A percentile compares a stretch with the other conserved stretches of the same genome.
Conservation (phyloP, 352 stramenopile species). For the Peronospora farinosa region DNA sequence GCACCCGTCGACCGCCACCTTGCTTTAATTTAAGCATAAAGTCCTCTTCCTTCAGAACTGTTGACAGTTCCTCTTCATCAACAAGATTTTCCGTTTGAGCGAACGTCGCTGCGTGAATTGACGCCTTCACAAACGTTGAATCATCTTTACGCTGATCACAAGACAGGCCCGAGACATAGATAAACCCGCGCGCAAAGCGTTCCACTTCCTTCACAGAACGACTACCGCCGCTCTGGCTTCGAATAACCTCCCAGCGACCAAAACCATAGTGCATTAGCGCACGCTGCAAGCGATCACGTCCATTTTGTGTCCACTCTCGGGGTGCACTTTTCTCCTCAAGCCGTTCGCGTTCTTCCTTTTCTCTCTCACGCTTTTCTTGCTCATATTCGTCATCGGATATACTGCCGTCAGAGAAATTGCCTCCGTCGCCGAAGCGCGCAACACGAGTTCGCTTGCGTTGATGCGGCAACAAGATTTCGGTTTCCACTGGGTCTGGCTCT, state of each 20-base stretch:
- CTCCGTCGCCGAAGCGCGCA: conserved; percentile 64
- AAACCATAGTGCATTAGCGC: conserved; percentile 86
- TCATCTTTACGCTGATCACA: conserved; percentile 74
- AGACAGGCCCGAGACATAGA: conserved; percentile 78
- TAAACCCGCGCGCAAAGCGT: conserved; percentile 79
- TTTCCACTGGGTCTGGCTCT: conserved; percentile 60
- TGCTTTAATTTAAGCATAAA: conserved; percentile 85
- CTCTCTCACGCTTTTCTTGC: conserved; percentile 38
- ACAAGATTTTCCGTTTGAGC: conserved; percentile 69
- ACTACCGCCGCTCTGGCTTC: conserved; percentile 82
- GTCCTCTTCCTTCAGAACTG: conserved; percentile 82
- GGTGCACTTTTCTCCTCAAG: conserved; percentile 60
- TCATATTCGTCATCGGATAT: conserved; percentile 59
- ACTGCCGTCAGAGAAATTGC: conserved; percentile 59
- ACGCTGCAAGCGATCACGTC: conserved; percentile 73
- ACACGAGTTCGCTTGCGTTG: conserved; percentile 85
- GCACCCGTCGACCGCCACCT: conserved; percentile 67
- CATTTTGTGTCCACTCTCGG: conserved; percentile 84
- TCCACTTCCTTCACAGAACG: conserved; percentile 79
- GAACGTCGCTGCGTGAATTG: conserved; percentile 54
- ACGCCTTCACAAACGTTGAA: conserved; percentile 74
- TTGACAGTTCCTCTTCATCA: conserved; percentile 62
- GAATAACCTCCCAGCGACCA: conserved; percentile 84
- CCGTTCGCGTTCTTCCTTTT: conserved; percentile 49
- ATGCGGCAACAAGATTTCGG: conserved; percentile 55